phyloP scores from a whole-genome alignment of 2,329 filamentous ascomycete species.

The Fusarium tanahbumbuense region DNA sequence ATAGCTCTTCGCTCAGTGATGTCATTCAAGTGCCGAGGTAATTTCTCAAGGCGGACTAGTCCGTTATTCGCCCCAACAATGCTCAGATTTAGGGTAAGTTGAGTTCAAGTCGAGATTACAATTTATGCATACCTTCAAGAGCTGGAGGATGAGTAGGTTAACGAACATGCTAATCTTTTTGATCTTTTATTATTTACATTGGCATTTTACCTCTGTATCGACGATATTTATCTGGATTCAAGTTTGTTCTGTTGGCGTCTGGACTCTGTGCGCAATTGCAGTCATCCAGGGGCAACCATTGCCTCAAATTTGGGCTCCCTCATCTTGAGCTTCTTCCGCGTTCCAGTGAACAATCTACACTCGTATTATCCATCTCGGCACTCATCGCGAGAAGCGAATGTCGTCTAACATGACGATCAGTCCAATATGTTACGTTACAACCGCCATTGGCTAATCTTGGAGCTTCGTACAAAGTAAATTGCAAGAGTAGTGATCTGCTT shows the following conservation, averaged over 20 bases:
- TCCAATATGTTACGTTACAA: neutral
- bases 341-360: accelerated
- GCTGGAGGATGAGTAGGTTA: neutral
- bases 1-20: neutral
- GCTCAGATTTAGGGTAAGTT: neutral
- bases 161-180: accelerated
- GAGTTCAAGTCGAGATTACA: neutral
- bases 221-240: no score
- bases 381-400: neutral
- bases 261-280: no score
- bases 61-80: accelerated
- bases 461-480: neutral
- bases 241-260: no score
- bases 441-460: neutral
- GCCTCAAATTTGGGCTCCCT: accelerated
- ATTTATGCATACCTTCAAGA: neutral
- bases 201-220: neutral
- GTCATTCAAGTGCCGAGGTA: neutral
- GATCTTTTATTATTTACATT: neutral
- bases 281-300: no score
- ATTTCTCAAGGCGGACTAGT: neutral
- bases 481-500: neutral
- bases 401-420: neutral
- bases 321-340: neutral
- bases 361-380: neutral